Evolutionary conservation across 345 rosid genomes (phyloP).

Genomic region (Aethionema arabicum): DNA sequence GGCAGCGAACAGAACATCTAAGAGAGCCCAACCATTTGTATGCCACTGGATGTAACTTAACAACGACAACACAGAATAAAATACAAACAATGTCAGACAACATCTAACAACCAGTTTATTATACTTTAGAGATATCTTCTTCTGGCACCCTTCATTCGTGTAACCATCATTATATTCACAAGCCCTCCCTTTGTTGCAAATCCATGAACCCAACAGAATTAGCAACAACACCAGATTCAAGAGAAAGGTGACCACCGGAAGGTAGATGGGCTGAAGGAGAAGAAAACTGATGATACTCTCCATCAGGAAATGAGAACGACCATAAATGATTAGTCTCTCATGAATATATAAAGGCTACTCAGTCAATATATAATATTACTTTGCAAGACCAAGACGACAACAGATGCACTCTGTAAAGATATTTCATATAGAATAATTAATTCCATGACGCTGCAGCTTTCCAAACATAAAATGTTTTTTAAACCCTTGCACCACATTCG

Average conservation of each 20-base stretch:
- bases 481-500: slow-evolving; percentile 21
- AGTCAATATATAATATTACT: slow-evolving; percentile 31
- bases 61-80: slow-evolving; percentile 45
- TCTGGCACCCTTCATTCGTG: slow-evolving; percentile 27
- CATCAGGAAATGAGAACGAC: slow-evolving; percentile 27
- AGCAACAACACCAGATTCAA: slow-evolving; percentile 49
- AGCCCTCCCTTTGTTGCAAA: slow-evolving; percentile 36
- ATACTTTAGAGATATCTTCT: slow-evolving; percentile 25
- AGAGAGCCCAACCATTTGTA: slow-evolving; percentile 54
- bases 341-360: slow-evolving; percentile 16
- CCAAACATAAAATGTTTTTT: not conserved
- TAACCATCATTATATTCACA: slow-evolving; percentile 31
- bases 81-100: slow-evolving; percentile 52
- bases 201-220: slow-evolving; percentile 36
- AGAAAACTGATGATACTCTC: slow-evolving; percentile 31
- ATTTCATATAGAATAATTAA: not conserved
- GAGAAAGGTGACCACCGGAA: slow-evolving; percentile 43
- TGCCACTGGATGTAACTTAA: slow-evolving; percentile 57
- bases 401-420: not conserved
- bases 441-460: not conserved
- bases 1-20: slow-evolving; percentile 56
- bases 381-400: slow-evolving; percentile 20
- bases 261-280: slow-evolving; percentile 42
- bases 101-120: slow-evolving; percentile 44
- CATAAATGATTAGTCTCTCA: slow-evolving; percentile 1